phyloP scores from a whole-genome alignment of 1,284 basidiomycete species.

The Golubevia pallescens region DNA sequence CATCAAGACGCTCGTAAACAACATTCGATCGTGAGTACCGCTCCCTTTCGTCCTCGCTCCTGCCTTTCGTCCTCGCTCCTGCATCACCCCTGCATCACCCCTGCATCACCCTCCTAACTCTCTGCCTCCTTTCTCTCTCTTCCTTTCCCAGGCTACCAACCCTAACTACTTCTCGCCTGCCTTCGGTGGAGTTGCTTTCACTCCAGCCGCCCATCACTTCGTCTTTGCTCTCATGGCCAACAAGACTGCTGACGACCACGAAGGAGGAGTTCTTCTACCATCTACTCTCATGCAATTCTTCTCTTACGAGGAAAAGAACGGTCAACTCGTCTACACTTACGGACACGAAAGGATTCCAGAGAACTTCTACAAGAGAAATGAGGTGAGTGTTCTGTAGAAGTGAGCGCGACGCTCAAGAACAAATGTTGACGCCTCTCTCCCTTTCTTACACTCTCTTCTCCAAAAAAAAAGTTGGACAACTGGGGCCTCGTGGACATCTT shows the following conservation, averaged over 20 bases:
- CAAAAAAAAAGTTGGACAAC: too few relatives aligned
- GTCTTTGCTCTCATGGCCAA: slow-evolving; percentile 13
- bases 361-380: slow-evolving; percentile 9
- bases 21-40: slow-evolving; percentile 13
- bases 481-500: slow-evolving; percentile 13
- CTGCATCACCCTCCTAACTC: too few relatives aligned
- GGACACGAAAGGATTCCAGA: slow-evolving; percentile 12
- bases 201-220: slow-evolving; percentile 12
- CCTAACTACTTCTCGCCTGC: slow-evolving; percentile 12
- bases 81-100: too few relatives aligned
- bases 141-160: too few relatives aligned
- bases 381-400: too few relatives aligned
- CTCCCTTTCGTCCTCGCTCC: too few relatives aligned
- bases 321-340: slow-evolving; percentile 9
- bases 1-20: slow-evolving; percentile 12
- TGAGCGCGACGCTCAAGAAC: too few relatives aligned
- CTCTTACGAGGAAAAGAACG: slow-evolving; percentile 7
- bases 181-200: slow-evolving; percentile 11
- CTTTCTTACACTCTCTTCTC: background rate
- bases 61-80: too few relatives aligned
- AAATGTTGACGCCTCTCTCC: too few relatives aligned
- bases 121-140: too few relatives aligned
- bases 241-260: background rate
- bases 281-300: slow-evolving; percentile 10
- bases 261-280: slow-evolving; percentile 2